Evolutionary conservation across 73 alveolate species (phyloP).

Genomic region (Halteria grandinella): DNA sequence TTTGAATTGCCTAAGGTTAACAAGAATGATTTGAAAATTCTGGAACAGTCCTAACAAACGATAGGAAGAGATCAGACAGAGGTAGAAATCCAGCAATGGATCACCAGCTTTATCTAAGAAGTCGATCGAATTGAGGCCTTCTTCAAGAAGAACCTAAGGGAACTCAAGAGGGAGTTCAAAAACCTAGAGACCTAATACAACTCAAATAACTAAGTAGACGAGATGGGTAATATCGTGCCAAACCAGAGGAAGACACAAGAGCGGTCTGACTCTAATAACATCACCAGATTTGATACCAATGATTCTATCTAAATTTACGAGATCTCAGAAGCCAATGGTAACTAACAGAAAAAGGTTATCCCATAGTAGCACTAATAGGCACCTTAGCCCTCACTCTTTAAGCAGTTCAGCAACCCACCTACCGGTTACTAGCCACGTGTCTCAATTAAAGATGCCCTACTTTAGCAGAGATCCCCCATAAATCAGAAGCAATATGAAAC

Average conservation of each 20-base stretch:
- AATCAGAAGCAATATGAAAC: background rate
- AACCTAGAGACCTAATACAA: background rate
- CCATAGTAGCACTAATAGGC: too few relatives aligned
- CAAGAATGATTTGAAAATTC: background rate
- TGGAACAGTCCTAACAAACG: background rate
- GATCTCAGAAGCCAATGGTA: too few relatives aligned
- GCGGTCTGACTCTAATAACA: background rate
- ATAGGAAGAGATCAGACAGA: background rate
- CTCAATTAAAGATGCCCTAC: too few relatives aligned
- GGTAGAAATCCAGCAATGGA: background rate
- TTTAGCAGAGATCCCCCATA: background rate
- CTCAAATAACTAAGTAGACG: background rate
- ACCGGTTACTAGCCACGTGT: too few relatives aligned
- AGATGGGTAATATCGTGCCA: background rate
- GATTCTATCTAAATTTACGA: slow-evolving; percentile 13
- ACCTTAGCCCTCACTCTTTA: too few relatives aligned
- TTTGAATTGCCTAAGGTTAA: too few relatives aligned
- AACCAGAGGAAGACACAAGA: background rate
- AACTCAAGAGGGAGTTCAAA: slow-evolving; percentile 14
- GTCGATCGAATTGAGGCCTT: slow-evolving; percentile 12
- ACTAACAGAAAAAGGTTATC: too few relatives aligned
- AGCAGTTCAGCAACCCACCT: too few relatives aligned
- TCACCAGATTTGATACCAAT: background rate
- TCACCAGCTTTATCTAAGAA: background rate
- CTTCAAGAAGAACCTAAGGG: background rate